Evolutionary conservation across 495 filamentous ascomycete species (phyloP).

Genomic region (Filosporella fistucella): DNA sequence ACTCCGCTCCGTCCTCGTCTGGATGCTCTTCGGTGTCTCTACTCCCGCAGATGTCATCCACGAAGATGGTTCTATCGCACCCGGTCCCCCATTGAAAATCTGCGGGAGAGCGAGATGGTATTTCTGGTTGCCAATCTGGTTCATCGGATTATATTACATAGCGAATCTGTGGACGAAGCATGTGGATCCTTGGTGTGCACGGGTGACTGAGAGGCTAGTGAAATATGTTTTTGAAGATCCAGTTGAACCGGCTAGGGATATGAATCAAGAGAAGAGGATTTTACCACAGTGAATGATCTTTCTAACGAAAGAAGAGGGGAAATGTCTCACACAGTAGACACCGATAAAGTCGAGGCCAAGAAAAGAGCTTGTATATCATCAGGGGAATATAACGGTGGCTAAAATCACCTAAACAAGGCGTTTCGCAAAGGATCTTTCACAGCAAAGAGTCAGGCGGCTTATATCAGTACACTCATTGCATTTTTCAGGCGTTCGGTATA

Average conservation of each 20-base stretch:
- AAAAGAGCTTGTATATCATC: too few relatives aligned
- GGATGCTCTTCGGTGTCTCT: constrained; percentile 60
- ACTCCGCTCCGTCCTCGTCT: constrained; percentile 56
- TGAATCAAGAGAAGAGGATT: constrained; percentile 3
- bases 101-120: constrained; percentile 14
- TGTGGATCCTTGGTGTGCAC: constrained; percentile 62
- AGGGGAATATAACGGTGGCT: too few relatives aligned
- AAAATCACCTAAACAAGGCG: too few relatives aligned
- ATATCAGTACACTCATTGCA: too few relatives aligned
- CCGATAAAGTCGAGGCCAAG: too few relatives aligned
- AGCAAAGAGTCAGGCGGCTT: too few relatives aligned
- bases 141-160: constrained; percentile 50
- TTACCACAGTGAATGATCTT: constrained; percentile 6
- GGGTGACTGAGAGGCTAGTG: constrained; percentile 53
- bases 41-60: constrained; percentile 45
- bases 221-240: constrained; percentile 42
- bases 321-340: too few relatives aligned
- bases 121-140: constrained; percentile 44
- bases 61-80: constrained; percentile 37
- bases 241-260: background rate
- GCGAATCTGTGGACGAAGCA: constrained; percentile 61
- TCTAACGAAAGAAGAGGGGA: background rate
- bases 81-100: constrained; percentile 15
- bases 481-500: too few relatives aligned
- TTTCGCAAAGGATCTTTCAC: too few relatives aligned